These are phyloP conservation scores for Coemansia reversa DNA, from an alignment of 192 early-diverging fungal species.

Conservation along the genomic window DNA sequence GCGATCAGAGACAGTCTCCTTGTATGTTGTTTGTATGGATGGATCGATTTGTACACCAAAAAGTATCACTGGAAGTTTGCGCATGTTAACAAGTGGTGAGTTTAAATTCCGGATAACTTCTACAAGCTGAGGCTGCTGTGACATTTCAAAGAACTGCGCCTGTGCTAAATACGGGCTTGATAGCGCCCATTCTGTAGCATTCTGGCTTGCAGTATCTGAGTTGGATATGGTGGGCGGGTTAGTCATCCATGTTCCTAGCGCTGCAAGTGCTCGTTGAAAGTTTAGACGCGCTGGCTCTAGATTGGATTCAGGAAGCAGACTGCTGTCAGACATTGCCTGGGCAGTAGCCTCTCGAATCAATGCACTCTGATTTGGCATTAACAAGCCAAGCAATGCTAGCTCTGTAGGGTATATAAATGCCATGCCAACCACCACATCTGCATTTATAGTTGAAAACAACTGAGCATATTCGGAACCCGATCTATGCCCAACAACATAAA, in stretches of 20 bases:
- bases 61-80: conserved; percentile 19
- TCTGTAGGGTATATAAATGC: conserved; percentile 34
- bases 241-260: conserved; percentile 26
- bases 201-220: conserved; percentile 10
- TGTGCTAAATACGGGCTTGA: conserved; percentile 26
- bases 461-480: conserved; percentile 43
- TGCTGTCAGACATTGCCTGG: conserved; percentile 11
- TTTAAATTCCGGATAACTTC: conserved; percentile 3
- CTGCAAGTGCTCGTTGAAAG: conserved; percentile 20
- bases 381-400: conserved; percentile 16
- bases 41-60: conserved; percentile 17
- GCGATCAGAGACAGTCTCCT: not conserved
- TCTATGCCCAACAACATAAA: conserved; percentile 40
- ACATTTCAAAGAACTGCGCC: conserved; percentile 33
- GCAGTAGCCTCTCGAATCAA: not conserved
- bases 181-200: conserved; percentile 22
- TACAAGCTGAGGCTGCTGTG: conserved; percentile 8
- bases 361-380: not conserved
- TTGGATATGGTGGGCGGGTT: conserved; percentile 5
- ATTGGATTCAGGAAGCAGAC: conserved; percentile 8
- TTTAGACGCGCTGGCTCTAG: conserved; percentile 6
- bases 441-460: conserved; percentile 20
- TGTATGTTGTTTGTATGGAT: not conserved
- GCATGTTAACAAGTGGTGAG: not conserved
- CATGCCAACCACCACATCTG: conserved; percentile 26